These are phyloP conservation scores for Psilocybe azurescens DNA, from an alignment of 768 basidiomycete genomes.

Conservation along the genomic window DNA sequence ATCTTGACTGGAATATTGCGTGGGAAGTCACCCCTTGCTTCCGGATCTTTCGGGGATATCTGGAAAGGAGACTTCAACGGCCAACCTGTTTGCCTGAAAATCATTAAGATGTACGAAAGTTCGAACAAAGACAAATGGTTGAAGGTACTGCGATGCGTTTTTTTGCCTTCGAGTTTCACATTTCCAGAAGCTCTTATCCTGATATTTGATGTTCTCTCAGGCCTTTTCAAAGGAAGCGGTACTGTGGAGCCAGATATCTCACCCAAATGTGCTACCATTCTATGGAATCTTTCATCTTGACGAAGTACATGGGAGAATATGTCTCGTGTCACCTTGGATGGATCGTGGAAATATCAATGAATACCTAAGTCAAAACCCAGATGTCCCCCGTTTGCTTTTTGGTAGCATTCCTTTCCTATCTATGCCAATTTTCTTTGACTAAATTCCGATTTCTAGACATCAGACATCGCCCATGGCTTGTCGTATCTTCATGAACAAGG, in stretches of 20 bases:
- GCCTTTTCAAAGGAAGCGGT: constrained; percentile 34
- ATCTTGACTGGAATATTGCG: constrained; percentile 20
- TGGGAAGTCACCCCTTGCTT: constrained; percentile 11
- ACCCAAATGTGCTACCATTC: constrained; percentile 42
- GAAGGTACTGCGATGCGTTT: constrained; percentile 25
- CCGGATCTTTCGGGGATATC: constrained; percentile 35
- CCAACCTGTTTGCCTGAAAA: constrained; percentile 30
- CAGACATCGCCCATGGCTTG: constrained; percentile 37
- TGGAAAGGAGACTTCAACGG: constrained; percentile 26
- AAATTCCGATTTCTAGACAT: constrained; percentile 25
- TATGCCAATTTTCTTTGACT: neutral
- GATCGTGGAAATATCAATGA: constrained; percentile 38
- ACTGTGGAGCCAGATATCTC: constrained; percentile 34
- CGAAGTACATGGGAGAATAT: constrained; percentile 32
- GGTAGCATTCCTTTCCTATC: neutral
- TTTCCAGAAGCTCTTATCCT: neutral
- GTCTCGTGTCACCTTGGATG: constrained; percentile 46
- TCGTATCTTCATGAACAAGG: constrained; percentile 36
- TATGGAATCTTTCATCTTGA: constrained; percentile 35
- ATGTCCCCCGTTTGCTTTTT: constrained; percentile 18
- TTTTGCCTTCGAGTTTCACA: neutral
- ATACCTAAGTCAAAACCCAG: constrained; percentile 25
- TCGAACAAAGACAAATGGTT: constrained; percentile 22
- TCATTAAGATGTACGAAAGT: constrained; percentile 29
- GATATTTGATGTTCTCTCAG: constrained; percentile 16